These are phyloP conservation scores for Penicillium freii DNA, from an alignment of 2,329 filamentous ascomycete species.

Conservation along the genomic window DNA sequence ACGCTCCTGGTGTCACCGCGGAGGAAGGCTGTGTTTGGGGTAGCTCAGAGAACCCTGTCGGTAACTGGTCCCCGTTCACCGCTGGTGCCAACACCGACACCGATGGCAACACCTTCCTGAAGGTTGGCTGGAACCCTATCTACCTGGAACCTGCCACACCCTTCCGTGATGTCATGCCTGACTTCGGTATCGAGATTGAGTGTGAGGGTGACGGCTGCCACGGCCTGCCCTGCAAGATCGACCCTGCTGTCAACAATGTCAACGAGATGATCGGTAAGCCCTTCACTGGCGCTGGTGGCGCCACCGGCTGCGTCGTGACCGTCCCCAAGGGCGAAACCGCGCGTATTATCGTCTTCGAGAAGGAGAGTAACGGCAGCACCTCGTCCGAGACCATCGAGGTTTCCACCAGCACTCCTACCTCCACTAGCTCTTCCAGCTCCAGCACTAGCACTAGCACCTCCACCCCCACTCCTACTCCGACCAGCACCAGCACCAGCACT, in stretches of 20 bases:
- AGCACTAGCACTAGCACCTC: constrained; percentile 11
- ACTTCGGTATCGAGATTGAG: constrained; percentile 67
- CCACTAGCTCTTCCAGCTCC: constrained; percentile 11
- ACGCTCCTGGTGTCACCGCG: constrained; percentile 64
- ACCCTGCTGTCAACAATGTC: constrained; percentile 56
- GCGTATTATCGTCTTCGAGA: constrained; percentile 63
- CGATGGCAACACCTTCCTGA: constrained; percentile 67
- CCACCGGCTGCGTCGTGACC: constrained; percentile 73
- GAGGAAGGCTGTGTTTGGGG: constrained; percentile 71
- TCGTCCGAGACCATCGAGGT: constrained; percentile 12
- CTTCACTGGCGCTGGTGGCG: constrained; percentile 64
- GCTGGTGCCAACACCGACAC: constrained; percentile 69
- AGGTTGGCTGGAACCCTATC: constrained; percentile 75
- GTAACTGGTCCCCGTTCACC: constrained; percentile 77
- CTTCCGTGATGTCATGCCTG: constrained; percentile 59
- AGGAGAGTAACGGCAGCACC: constrained; percentile 16
- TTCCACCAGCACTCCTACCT: constrained; percentile 14
- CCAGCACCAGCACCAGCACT: constrained; percentile 3
- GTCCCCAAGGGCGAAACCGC: constrained; percentile 65
- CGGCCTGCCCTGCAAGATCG: constrained; percentile 71
- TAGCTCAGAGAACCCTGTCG: constrained; percentile 58
- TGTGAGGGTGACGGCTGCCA: constrained; percentile 66
- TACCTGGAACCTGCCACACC: constrained; percentile 56
- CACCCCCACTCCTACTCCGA: constrained; percentile 15
- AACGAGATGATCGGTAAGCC: constrained; percentile 60